Conservation (phyloP, 257 asterid genomes). For the Henckelia pumila region DNA sequence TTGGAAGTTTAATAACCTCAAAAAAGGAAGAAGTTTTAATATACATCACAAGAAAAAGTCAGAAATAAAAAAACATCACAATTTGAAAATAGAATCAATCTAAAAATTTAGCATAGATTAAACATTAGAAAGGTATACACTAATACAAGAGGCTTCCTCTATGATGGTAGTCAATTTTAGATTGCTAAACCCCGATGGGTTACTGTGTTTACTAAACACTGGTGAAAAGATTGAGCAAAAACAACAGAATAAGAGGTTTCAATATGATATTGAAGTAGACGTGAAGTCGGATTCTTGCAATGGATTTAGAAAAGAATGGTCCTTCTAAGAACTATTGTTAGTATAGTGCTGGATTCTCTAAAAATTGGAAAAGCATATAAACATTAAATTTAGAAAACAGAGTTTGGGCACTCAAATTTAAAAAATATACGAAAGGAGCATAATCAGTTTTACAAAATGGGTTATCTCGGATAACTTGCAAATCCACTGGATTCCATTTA, state of each 20-base stretch:
- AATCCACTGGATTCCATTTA: background rate
- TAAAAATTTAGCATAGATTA: background rate
- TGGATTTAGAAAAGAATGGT: background rate
- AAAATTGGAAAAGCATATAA: too few species aligned
- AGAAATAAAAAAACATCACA: too few species aligned
- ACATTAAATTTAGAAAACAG: too few species aligned
- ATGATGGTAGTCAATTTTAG: too few species aligned
- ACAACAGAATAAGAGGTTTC: background rate
- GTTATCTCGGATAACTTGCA: background rate
- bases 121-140: background rate
- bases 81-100: background rate
- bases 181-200: background rate
- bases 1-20: too few species aligned
- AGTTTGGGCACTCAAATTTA: too few species aligned
- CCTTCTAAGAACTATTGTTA: background rate
- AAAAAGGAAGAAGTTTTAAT: too few species aligned
- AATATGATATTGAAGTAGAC: background rate
- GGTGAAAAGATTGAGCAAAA: background rate
- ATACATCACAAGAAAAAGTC: too few species aligned
- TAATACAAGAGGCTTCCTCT: background rate
- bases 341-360: too few species aligned
- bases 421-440: too few species aligned
- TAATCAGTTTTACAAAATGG: too few species aligned
- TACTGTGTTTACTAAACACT: background rate
- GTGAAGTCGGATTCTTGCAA: background rate